Percentiles rank a stretch among this genome's conserved stretches.
Evolutionary conservation across 768 basidiomycete genomes (phyloP).

Genomic region (Pluteus cervinus): DNA sequence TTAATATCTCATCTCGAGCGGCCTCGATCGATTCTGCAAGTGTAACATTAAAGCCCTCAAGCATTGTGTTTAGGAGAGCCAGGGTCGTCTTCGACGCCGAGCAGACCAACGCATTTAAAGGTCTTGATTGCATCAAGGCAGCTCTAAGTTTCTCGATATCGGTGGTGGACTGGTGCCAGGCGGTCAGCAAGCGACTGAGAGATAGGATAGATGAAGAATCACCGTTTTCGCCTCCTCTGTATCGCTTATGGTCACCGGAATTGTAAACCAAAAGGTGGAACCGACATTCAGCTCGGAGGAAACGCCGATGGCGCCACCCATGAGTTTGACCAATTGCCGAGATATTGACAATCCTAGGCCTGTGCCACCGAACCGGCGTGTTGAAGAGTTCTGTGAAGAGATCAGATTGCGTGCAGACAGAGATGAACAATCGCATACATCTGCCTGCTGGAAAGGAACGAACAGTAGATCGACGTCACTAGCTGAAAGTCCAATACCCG

Average conservation of each 20-base stretch:
- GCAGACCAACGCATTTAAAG: slow-evolving; percentile 46
- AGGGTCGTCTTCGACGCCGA: slow-evolving; percentile 56
- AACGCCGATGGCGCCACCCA: slow-evolving; percentile 70
- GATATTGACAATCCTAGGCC: slow-evolving; percentile 73
- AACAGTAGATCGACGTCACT: slow-evolving; percentile 65
- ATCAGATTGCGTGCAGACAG: not conserved
- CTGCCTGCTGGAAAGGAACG: slow-evolving; percentile 73
- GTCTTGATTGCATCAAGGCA: slow-evolving; percentile 40
- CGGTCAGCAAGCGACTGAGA: slow-evolving; percentile 2
- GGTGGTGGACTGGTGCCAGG: slow-evolving; percentile 29
- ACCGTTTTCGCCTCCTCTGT: slow-evolving; percentile 56
- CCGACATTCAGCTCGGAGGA: slow-evolving; percentile 58
- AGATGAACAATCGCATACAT: slow-evolving; percentile 22
- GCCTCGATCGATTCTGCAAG: slow-evolving; percentile 39
- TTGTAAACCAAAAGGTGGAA: slow-evolving; percentile 69
- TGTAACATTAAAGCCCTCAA: slow-evolving; percentile 46
- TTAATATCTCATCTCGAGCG: slow-evolving; percentile 34
- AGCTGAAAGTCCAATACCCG: slow-evolving; percentile 64
- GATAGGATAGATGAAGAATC: slow-evolving; percentile 4
- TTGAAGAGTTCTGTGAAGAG: slow-evolving; percentile 53
- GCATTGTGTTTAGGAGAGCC: slow-evolving; percentile 49
- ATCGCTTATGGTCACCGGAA: slow-evolving; percentile 55
- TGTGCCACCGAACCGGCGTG: slow-evolving; percentile 73
- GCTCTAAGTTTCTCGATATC: slow-evolving; percentile 43
- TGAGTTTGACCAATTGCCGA: slow-evolving; percentile 67